Base-by-base conservation (phyloP, 805 yeast species). In the Peterozyma xylosa region DNA sequence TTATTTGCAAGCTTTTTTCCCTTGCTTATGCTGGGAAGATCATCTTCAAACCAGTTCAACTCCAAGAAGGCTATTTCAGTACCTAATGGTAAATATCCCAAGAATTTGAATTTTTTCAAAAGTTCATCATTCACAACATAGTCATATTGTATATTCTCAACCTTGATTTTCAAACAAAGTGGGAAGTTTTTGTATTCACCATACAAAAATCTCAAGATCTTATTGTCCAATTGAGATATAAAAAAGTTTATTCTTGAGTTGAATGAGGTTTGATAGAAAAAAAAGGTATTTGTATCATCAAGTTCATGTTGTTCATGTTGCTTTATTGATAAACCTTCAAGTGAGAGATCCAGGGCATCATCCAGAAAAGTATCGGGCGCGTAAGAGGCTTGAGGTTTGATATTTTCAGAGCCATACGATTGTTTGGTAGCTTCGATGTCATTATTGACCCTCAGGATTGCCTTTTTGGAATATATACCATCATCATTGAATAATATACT, bases 11-110 rank as follows among this genome's bases (percentile, higher is more conserved):
- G 70, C 65, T 69, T 42, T 62, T 70, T n/a, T 48, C 47, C 17
- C 50, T 44, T 10, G 41, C 44, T 59, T 10, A 45, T 60, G 67
- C 51, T 60, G 67, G 18, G 33, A 14, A 11, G 11, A 5, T 33
- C 30, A 3, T 43, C 43, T 35, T 53, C 60, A 14, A 53, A 42
- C 98, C 98, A 91, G 57, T 87, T 82, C 42, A 96, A 74, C 53
- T 93, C 98, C 43, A 93, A 57, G 49, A 86, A 80, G 10, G 89
- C 95, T 37, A 91, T 60, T 42, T 83, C 85, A 0, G 96, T 83
- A 1, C 97, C 97, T 29, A 77, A 58, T 0, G 99, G 97, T 17
- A 89, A 62, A 60, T 91, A 91, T 1, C 85, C 73, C 45, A 93
- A 63, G 58, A 85, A 88, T 59, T 88, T 90, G 58, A 73, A 73